A percentile compares a stretch with the other conserved stretches of the same genome.
Conservation (phyloP, 169 alveolate species). For the Theileria luwenshuni region DNA sequence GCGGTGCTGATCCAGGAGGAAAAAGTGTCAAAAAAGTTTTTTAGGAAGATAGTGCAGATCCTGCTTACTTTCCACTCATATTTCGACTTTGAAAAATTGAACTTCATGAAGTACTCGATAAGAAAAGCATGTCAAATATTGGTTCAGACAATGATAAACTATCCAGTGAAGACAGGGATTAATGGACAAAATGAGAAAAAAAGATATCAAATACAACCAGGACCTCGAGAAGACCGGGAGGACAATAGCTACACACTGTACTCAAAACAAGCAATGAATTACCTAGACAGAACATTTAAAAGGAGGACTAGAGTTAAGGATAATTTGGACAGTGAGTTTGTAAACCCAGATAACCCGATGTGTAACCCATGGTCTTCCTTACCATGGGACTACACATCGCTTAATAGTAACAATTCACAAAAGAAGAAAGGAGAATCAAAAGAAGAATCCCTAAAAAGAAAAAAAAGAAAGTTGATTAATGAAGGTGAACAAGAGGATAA, state of each 20-base stretch:
- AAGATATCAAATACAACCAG: too few relatives aligned
- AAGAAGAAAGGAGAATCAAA: too few relatives aligned
- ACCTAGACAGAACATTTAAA: neutral
- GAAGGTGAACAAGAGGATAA: too few relatives aligned
- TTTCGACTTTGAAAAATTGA: neutral
- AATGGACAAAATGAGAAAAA: neutral
- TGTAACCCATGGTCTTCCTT: neutral
- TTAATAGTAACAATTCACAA: too few relatives aligned
- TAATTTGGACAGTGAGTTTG: neutral
- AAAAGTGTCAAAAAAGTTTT: neutral
- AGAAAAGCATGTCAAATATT: neutral
- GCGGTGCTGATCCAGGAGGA: neutral
- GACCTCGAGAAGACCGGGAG: too few relatives aligned
- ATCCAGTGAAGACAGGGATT: neutral
- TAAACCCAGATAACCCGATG: neutral
- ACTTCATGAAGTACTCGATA: neutral
- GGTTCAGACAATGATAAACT: neutral
- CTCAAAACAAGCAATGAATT: neutral
- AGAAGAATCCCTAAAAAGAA: too few relatives aligned
- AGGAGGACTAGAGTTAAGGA: neutral
- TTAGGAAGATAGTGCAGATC: constrained; percentile 11
- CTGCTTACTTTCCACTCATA: neutral
- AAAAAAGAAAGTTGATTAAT: too few relatives aligned
- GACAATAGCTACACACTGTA: neutral
- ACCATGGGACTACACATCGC: neutral